Evolutionary conservation across 2,329 filamentous ascomycete genomes (phyloP), one percentile per base, ranked within the genome.

Genomic region (Cladosporium sp.): DNA sequence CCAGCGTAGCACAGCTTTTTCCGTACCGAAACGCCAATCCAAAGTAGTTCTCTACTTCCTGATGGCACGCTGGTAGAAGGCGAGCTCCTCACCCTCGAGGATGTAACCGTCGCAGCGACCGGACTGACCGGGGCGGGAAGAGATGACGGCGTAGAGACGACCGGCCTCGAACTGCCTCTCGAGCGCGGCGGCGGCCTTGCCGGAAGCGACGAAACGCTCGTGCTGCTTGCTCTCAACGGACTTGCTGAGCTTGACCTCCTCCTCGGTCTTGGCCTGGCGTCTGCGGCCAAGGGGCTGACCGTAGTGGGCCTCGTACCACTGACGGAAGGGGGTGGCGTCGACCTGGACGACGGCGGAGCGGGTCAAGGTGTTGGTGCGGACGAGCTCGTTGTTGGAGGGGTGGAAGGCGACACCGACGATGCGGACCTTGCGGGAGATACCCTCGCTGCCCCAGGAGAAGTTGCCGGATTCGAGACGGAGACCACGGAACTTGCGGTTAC

Each of bases 301-400:
- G 88, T 99, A 99, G 91, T 99, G 95, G 76, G 95, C 92, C 89
- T 99, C 95, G 86, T 96, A 99, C 95, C 95, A 99, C 86, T 98
- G 94, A 82, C 95, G 89, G 92, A 99, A 99, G 75, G 95, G 95
- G 72, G 95, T 92, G 78, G 96, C 95, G 84, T 99, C 95, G 84
- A 99, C 86, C 88, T 99, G 95, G 82, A 99, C 92, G 79, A 99
- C 92, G 85, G 95, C 95, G 80, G 92, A 92, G 86, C 93, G 96
- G 88, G 95, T 99, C 82, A 99, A 89, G 86, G 95, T 98, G 91
- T 99, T 99, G 84, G 95, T 99, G 81, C 95, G 95, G 87, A 99
- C 93, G 77, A 99, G 89, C 87, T 99, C 95, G 92, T 99, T 99
- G 93, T 99, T 99, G 82, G 94, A 97, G 71, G 95, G 96, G 86